A percentile compares a stretch with the other conserved stretches of the same genome.
phyloP scores from a whole-genome alignment of 139 green algal genomes.

The Chloropicon primus region DNA sequence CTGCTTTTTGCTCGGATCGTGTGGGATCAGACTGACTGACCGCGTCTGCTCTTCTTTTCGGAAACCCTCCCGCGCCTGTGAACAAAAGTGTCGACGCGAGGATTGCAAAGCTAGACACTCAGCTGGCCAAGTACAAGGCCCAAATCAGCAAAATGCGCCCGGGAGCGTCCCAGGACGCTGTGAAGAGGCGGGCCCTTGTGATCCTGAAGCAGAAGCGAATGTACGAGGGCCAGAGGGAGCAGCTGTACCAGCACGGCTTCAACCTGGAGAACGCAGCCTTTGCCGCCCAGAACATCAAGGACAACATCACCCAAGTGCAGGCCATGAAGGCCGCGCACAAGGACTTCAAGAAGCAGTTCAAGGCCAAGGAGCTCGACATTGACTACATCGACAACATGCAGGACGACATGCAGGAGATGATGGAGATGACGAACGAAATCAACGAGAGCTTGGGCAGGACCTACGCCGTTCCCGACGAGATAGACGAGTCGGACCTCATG shows the following conservation, averaged over 20 bases:
- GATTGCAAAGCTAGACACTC: conserved; percentile 77
- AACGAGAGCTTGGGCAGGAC: conserved; percentile 68
- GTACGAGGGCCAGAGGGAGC: conserved; percentile 85
- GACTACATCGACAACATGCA: conserved; percentile 86
- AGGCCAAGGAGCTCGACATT: conserved; percentile 81
- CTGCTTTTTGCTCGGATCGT: no score
- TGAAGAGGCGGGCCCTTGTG: conserved; percentile 75
- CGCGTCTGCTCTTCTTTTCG: neutral
- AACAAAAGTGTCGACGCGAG: conserved; percentile 76
- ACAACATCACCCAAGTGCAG: conserved; percentile 36
- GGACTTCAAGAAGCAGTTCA: conserved; percentile 71
- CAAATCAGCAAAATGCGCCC: conserved; percentile 68
- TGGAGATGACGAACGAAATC: conserved; percentile 84
- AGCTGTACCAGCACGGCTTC: conserved; percentile 90
- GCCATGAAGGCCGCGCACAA: conserved; percentile 66
- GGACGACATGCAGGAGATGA: conserved; percentile 87
- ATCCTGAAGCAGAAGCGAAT: conserved; percentile 91
- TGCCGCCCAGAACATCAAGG: conserved; percentile 32
- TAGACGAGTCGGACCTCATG: conserved; percentile 95
- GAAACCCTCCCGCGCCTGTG: neutral
- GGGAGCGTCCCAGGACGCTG: conserved; percentile 74
- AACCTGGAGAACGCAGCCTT: conserved; percentile 82
- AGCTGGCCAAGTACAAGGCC: conserved; percentile 77
- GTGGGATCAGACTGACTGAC: no score
- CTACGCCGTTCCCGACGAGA: conserved; percentile 82